phyloP scores from a whole-genome alignment of 2,329 filamentous ascomycete species.

The Pestalotiopsis sp. region DNA sequence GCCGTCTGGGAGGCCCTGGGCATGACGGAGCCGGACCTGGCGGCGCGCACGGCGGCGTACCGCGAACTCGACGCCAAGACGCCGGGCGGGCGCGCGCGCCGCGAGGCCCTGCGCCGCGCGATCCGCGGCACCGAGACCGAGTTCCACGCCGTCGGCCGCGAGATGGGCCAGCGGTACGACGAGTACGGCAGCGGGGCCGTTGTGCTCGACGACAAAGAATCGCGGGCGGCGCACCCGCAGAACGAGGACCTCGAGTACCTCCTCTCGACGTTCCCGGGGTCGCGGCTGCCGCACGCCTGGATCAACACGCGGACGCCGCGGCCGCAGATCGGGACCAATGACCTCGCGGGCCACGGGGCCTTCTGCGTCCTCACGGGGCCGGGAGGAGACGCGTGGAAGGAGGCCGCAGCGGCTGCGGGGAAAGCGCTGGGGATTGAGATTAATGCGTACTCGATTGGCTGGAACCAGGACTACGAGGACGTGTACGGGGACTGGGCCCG shows the following conservation, averaged over 20 bases:
- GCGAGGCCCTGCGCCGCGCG: constrained; percentile 39
- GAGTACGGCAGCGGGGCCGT: not conserved
- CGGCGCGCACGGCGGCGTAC: constrained; percentile 39
- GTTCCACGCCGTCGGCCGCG: constrained; percentile 40
- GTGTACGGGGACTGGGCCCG: constrained; percentile 61
- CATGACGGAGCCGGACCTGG: constrained; percentile 38
- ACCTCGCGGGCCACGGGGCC: constrained; percentile 58
- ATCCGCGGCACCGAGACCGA: constrained; percentile 41
- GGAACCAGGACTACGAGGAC: constrained; percentile 62
- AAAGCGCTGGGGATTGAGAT: constrained; percentile 47
- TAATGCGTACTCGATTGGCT: constrained; percentile 56
- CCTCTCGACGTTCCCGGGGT: constrained; percentile 58
- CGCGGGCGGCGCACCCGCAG: not conserved
- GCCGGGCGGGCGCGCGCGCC: constrained; percentile 34
- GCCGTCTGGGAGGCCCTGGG: constrained; percentile 48
- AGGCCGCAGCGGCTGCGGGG: constrained; percentile 44
- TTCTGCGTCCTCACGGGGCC: constrained; percentile 57
- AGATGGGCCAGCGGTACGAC: constrained; percentile 6
- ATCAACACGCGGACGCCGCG: constrained; percentile 51
- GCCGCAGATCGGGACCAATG: constrained; percentile 56
- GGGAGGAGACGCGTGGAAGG: constrained; percentile 58
- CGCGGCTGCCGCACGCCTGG: constrained; percentile 65
- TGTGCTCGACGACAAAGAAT: not conserved
- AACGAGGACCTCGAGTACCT: constrained; percentile 22
- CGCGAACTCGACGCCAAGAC: constrained; percentile 42